Base-by-base conservation (phyloP, 176 grass and related monocot species). In the Musa schizocarpa region DNA sequence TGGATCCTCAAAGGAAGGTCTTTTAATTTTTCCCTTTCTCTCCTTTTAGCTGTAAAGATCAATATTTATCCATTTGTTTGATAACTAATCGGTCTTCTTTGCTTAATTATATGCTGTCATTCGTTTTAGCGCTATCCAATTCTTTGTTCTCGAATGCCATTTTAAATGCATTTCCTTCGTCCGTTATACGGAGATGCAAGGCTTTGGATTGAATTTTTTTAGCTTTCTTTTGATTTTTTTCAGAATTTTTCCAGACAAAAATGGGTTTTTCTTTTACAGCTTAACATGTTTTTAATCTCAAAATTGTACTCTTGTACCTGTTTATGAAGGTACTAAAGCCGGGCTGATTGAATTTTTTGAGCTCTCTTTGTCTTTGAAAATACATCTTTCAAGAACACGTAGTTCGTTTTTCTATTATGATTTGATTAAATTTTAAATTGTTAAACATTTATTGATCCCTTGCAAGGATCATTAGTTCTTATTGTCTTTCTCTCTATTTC, bases 1-100 rank as follows among this genome's bases (percentile, higher is more conserved):
- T 70, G 68, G 68, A 70, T 14, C 12, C 65, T 68, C 65, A 68
- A 50, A 70, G 51, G 43, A 70, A 70, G 68, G 68, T 70, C 68
- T 51, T 70, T 21, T 51, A 20, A 3, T 51, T n/a, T 51, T n/a
- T 20, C 68, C 43, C 20, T 50, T 20, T 50, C 12, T 13, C 17
- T 49, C 3, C 16, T 49, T 10, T 50, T 19, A 14, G 6, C 8
- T 69, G 23, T 22, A 69, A 13, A 27, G 1, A 19, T 26, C 12
- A 2, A 26, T 68, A 1, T 68, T 43, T 22, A 1, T 43, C 12
- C 13, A 16, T 68, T 34, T 14, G 10, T 34, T 68, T 22, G 6
- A 14, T 68, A 6, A 34, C 16, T 14, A 68, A 12, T 6, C 2
- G 13, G 65, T 11, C 14, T 68, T 14, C 65, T 14, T 68, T 29